These are phyloP conservation scores for Acanthamoeba royreba DNA, from an alignment of 208 protist genomes.

Conservation along the genomic window DNA sequence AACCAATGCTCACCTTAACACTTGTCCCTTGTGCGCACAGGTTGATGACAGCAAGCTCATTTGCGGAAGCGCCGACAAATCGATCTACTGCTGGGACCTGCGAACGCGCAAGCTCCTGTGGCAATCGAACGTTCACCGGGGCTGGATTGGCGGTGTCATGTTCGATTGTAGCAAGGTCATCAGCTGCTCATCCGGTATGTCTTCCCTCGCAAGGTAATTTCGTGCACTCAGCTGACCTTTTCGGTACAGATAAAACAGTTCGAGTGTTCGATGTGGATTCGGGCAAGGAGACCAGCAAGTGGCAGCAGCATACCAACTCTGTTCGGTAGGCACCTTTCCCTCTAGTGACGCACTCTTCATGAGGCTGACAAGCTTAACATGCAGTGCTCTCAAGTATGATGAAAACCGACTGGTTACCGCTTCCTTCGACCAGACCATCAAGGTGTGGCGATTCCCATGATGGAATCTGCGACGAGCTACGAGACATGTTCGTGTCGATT, in stretches of 20 bases:
- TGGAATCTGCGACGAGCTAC: no score
- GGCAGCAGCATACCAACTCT: neutral
- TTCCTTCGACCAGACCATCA: conserved; percentile 17
- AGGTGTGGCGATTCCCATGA: neutral
- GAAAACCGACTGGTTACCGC: neutral
- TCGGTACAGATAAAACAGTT: neutral
- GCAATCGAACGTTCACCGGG: neutral
- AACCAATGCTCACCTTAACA: neutral
- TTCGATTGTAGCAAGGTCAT: conserved; percentile 6
- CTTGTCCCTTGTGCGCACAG: neutral
- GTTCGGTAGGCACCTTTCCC: neutral
- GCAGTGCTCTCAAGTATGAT: neutral
- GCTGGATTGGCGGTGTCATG: conserved; percentile 13
- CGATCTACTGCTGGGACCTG: neutral
- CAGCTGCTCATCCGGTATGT: neutral
- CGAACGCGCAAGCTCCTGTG: neutral
- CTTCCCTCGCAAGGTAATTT: neutral
- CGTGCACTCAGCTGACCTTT: neutral
- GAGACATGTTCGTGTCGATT: no score
- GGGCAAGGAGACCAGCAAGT: neutral
- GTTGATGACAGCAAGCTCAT: conserved; percentile 15
- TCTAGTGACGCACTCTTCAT: neutral
- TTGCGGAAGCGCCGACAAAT: neutral
- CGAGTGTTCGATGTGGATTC: neutral
- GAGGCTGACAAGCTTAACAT: neutral